phyloP scores from a whole-genome alignment of 306 rosid genomes.

The Quercus berberidifolia region DNA sequence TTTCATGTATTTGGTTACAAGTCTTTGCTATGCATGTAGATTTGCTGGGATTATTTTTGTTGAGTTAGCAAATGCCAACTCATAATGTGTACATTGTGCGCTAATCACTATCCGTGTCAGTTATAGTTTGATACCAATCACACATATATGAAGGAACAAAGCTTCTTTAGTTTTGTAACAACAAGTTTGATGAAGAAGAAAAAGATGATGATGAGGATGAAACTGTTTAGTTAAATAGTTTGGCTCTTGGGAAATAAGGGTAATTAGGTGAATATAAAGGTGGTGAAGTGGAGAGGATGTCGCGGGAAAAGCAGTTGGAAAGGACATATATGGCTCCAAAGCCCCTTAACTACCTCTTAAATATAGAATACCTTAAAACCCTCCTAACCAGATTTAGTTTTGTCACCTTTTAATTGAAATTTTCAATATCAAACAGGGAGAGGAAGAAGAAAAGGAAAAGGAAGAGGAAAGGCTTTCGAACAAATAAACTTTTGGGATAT shows the following conservation, averaged over 20 bases:
- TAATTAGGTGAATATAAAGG: conserved; percentile 8
- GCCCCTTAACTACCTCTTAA: conserved; percentile 31
- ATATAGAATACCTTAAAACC: conserved; percentile 47
- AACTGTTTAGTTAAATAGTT: too few species aligned
- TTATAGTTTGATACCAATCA: neutral
- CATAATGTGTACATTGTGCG: too few species aligned
- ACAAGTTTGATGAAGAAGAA: too few species aligned
- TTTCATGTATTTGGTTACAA: too few species aligned
- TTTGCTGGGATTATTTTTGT: too few species aligned
- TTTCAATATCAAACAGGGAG: conserved; percentile 1
- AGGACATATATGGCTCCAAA: neutral
- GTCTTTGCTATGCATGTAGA: too few species aligned
- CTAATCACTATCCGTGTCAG: neutral
- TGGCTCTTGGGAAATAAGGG: too few species aligned
- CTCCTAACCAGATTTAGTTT: conserved; percentile 43
- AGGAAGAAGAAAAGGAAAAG: neutral
- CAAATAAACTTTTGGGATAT: neutral
- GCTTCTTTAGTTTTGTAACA: too few species aligned
- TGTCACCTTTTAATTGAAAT: conserved; percentile 14
- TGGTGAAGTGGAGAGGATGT: neutral
- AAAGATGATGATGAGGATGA: too few species aligned
- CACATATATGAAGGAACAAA: neutral
- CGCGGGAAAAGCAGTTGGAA: conserved; percentile 33
- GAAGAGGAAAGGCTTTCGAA: conserved; percentile 6
- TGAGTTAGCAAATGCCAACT: too few species aligned